These are phyloP conservation scores for Stemphylium beticola DNA, from an alignment of 2,329 filamentous ascomycete species.

Conservation along the genomic window DNA sequence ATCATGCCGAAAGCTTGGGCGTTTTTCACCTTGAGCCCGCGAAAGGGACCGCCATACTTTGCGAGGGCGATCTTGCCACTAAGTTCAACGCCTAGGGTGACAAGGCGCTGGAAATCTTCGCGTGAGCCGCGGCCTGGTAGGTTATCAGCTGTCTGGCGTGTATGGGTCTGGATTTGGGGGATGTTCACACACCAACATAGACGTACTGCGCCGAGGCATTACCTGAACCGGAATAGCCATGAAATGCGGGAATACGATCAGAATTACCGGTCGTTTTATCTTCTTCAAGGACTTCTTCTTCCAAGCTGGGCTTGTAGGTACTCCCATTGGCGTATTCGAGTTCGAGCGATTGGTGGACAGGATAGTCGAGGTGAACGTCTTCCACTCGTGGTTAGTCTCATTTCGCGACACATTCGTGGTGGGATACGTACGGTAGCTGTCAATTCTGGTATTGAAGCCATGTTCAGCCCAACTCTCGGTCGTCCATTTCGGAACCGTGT, in stretches of 20 bases:
- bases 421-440: slow-evolving; percentile 38
- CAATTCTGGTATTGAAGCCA: slow-evolving; percentile 39
- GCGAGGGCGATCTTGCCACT: slow-evolving; percentile 56
- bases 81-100: slow-evolving; percentile 50
- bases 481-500: slow-evolving; percentile 48
- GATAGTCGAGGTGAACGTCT: slow-evolving; percentile 40
- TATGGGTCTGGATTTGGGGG: background rate
- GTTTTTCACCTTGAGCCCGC: slow-evolving; percentile 57
- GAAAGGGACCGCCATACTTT: slow-evolving; percentile 53
- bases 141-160: background rate
- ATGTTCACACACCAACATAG: slow-evolving; percentile 48
- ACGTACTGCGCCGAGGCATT: slow-evolving; percentile 55
- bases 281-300: slow-evolving; percentile 40
- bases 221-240: slow-evolving; percentile 55
- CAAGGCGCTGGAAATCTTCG: slow-evolving; percentile 52
- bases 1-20: slow-evolving; percentile 53
- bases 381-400: background rate
- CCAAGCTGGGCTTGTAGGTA: slow-evolving; percentile 31
- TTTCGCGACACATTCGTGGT: too few species aligned
- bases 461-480: slow-evolving; percentile 39
- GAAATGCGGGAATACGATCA: slow-evolving; percentile 53
- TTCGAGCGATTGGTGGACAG: slow-evolving; percentile 40
- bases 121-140: slow-evolving; percentile 36
- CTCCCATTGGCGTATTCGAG: slow-evolving; percentile 42
- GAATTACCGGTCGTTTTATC: slow-evolving; percentile 42